phyloP scores from a whole-genome alignment of 2,329 filamentous ascomycete genomes.

The Calonectria naviculata region DNA sequence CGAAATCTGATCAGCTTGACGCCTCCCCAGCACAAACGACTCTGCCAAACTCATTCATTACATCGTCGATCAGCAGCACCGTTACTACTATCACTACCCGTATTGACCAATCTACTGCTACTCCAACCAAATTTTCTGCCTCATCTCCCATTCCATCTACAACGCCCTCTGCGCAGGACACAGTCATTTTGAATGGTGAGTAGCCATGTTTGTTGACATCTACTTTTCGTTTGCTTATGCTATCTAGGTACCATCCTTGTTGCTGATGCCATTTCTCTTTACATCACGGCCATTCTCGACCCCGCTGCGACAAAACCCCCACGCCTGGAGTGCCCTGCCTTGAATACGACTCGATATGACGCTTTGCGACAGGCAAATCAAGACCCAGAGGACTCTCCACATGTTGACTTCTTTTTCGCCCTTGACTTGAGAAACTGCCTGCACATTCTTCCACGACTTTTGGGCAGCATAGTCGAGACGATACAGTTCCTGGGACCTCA shows the following conservation, averaged over 20 bases:
- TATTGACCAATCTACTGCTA: background rate
- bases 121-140: background rate
- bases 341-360: conserved; percentile 34
- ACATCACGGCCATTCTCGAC: conserved; percentile 45
- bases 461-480: conserved; percentile 63
- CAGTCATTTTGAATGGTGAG: conserved; percentile 22
- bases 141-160: background rate
- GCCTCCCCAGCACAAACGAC: no score
- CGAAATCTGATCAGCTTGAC: background rate
- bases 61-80: background rate
- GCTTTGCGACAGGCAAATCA: conserved; percentile 22
- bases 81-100: background rate
- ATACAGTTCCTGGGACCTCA: conserved; percentile 61
- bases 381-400: background rate
- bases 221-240: background rate
- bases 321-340: conserved; percentile 46
- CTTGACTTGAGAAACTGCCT: conserved; percentile 60
- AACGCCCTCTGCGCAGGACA: background rate
- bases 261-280: conserved; percentile 28
- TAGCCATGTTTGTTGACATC: rapidly evolving
- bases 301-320: conserved; percentile 44
- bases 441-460: conserved; percentile 58
- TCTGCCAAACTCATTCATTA: background rate
- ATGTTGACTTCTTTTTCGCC: conserved; percentile 60
- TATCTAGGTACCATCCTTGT: conserved; percentile 39